Percentiles rank a stretch among this genome's conserved stretches.
Conservation (phyloP, 2,329 filamentous ascomycete genomes). For the Fusarium nygamai region DNA sequence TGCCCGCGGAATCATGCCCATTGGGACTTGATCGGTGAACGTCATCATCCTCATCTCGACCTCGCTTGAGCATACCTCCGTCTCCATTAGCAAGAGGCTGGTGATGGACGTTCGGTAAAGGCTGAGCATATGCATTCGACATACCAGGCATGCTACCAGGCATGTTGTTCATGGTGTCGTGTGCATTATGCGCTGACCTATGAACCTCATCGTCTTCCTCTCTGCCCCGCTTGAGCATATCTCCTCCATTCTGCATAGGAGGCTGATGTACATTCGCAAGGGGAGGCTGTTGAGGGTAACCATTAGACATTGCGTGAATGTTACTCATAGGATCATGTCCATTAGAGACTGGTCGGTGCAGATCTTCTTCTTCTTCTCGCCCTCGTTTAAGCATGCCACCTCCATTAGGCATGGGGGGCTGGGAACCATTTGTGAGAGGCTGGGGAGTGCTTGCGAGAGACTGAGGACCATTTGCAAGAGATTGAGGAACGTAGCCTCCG, state of each 20-base stretch:
- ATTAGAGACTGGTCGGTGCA: constrained; percentile 70
- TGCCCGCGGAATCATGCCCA: constrained; percentile 47
- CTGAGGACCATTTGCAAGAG: constrained; percentile 16
- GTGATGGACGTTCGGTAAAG: constrained; percentile 50
- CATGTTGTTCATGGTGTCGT: constrained; percentile 73
- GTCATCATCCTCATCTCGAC: constrained; percentile 65
- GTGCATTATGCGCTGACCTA: constrained; percentile 73
- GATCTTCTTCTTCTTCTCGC: constrained; percentile 69
- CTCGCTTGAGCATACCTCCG: constrained; percentile 56
- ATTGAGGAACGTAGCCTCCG: constrained; percentile 15
- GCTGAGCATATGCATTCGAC: constrained; percentile 71
- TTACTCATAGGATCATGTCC: constrained; percentile 76
- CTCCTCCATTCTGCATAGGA: constrained; percentile 69
- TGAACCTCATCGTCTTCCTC: constrained; percentile 71
- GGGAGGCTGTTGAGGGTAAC: constrained; percentile 71
- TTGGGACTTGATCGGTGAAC: constrained; percentile 53
- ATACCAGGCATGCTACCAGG: constrained; percentile 64
- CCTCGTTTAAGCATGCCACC: constrained; percentile 59
- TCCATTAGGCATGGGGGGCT: constrained; percentile 68
- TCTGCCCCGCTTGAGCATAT: constrained; percentile 57
- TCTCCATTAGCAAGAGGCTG: constrained; percentile 66
- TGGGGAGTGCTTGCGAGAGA: constrained; percentile 30
- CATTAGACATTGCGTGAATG: constrained; percentile 66
- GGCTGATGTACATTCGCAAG: constrained; percentile 21
- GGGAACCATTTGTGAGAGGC: constrained; percentile 20